These are phyloP conservation scores for Neoscytalidium dimidiatum DNA, from an alignment of 2,329 filamentous ascomycete genomes.

Conservation along the genomic window DNA sequence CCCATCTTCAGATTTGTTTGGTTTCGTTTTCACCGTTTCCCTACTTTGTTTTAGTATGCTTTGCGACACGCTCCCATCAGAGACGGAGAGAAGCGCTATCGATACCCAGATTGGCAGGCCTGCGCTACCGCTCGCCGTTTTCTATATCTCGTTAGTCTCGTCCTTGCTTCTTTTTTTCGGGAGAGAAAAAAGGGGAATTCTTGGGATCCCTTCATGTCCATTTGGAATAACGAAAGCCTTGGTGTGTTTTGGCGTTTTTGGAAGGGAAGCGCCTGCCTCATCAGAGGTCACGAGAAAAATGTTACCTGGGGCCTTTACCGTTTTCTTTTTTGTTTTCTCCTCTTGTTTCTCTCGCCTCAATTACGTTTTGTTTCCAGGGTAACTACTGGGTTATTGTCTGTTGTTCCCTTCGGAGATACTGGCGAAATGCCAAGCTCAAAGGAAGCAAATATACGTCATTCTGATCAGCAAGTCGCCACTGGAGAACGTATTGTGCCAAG, in stretches of 20 bases:
- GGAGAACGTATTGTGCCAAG: neutral
- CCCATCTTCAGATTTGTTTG: neutral
- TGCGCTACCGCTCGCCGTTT: neutral
- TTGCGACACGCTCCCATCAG: neutral
- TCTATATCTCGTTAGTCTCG: neutral
- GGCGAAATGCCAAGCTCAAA: neutral
- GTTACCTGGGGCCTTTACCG: neutral
- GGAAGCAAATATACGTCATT: neutral
- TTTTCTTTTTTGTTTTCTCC: neutral
- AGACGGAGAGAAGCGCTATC: neutral
- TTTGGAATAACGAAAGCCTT: neutral
- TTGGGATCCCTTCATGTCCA: neutral
- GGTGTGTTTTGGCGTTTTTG: neutral
- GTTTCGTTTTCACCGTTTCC: neutral
- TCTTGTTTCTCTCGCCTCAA: neutral
- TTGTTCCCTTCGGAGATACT: neutral
- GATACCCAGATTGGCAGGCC: constrained; percentile 5
- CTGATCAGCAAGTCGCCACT: neutral
- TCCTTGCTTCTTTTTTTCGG: neutral
- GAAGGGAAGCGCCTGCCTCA: no score
- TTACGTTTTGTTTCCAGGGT: neutral
- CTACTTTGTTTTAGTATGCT: neutral
- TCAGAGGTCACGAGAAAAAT: neutral
- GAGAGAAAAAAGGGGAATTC: neutral
- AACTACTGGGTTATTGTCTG: neutral